A percentile compares a stretch with the other conserved stretches of the same genome.
Evolutionary conservation across 257 asterid genomes (phyloP).

Genomic region (Echites panduratus): DNA sequence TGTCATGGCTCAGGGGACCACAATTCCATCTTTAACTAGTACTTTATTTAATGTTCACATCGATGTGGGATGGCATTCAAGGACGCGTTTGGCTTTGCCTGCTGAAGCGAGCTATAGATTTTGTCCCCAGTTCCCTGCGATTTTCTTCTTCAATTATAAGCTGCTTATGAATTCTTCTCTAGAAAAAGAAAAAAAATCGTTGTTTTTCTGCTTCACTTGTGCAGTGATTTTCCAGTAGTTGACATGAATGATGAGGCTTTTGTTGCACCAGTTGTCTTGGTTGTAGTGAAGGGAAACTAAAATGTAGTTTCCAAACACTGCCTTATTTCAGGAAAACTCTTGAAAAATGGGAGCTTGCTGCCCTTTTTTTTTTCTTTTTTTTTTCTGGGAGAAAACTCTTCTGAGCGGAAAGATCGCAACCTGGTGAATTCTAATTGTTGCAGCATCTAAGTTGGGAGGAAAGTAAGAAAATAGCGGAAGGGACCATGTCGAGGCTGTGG

Average conservation of each 20-base stretch:
- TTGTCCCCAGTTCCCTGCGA: background rate
- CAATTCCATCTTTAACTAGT: background rate
- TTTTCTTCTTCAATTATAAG: background rate
- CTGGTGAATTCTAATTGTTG: background rate
- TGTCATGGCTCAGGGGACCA: no score
- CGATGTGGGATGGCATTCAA: background rate
- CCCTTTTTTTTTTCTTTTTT: no score
- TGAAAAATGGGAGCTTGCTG: no score
- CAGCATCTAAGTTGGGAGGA: background rate
- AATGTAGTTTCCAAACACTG: slow-evolving; percentile 6
- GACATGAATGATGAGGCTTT: background rate
- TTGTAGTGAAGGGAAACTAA: background rate
- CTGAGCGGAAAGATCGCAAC: no score
- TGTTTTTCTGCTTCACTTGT: background rate
- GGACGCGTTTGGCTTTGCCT: background rate
- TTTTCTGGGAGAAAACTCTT: no score
- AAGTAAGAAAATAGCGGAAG: background rate
- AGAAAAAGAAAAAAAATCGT: background rate
- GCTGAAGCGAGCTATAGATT: background rate
- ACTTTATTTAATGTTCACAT: fast-evolving
- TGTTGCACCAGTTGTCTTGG: background rate
- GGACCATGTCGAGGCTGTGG: slow-evolving; percentile 66
- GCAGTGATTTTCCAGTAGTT: background rate
- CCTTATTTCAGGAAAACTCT: background rate
- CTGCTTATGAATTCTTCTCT: no score